Conservation (phyloP, 1,284 basidiomycete genomes). For the Ganoderma multipileum region DNA sequence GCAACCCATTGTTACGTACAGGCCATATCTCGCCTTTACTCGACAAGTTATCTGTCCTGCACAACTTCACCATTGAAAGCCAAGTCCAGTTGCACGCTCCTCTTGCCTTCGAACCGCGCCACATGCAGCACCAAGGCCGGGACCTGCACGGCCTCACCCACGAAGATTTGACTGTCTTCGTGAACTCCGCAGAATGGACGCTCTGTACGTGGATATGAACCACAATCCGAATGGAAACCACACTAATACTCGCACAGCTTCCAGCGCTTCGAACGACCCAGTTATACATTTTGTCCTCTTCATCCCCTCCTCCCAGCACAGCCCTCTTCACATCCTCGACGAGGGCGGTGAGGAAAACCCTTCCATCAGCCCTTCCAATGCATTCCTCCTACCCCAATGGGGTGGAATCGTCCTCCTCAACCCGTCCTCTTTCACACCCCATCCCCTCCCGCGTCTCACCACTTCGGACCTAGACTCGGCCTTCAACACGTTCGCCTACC, state of each 20-base stretch:
- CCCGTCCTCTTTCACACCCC: slow-evolving; percentile 39
- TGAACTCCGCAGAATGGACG: slow-evolving; percentile 97
- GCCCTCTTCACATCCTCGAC: slow-evolving; percentile 77
- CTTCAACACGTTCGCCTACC: slow-evolving; percentile 78
- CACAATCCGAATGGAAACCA: not conserved
- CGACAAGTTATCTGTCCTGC: slow-evolving; percentile 66
- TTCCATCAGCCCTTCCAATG: slow-evolving; percentile 53
- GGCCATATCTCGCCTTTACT: slow-evolving; percentile 77
- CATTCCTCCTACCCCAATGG: slow-evolving; percentile 96
- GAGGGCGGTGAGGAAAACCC: slow-evolving; percentile 51
- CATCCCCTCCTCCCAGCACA: slow-evolving; percentile 74
- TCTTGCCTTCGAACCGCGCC: slow-evolving; percentile 78
- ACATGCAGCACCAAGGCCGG: slow-evolving; percentile 42
- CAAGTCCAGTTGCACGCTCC: slow-evolving; percentile 95
- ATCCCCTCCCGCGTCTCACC: slow-evolving; percentile 52
- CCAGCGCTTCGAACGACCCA: slow-evolving; percentile 86
- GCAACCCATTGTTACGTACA: slow-evolving; percentile 41
- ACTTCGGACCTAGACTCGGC: slow-evolving; percentile 54
- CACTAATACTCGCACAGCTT: slow-evolving; percentile 54
- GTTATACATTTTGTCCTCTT: slow-evolving; percentile 94
- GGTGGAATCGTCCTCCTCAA: slow-evolving; percentile 90
- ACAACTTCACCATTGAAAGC: slow-evolving; percentile 94
- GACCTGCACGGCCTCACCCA: slow-evolving; percentile 67
- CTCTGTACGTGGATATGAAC: slow-evolving; percentile 64
- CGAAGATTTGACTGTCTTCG: slow-evolving; percentile 88